Conservation (phyloP, 176 grass and related monocot species). For the Paspalum vaginatum region DNA sequence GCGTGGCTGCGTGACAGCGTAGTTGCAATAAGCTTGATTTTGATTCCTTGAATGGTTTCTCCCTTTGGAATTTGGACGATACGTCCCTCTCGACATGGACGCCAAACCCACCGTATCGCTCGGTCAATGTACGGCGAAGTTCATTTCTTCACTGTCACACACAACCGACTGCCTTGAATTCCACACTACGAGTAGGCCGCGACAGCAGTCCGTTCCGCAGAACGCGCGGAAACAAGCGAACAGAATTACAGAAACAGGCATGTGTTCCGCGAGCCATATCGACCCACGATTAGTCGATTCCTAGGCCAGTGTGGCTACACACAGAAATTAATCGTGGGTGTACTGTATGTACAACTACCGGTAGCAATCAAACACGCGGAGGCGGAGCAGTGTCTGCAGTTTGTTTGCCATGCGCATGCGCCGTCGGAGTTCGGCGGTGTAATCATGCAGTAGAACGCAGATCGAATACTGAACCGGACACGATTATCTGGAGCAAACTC, state of each 20-base stretch:
- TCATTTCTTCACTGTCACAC: not conserved
- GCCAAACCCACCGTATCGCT: not conserved
- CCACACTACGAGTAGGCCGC: no score
- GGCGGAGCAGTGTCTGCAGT: no score
- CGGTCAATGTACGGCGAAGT: not conserved
- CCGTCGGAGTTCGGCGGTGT: no score
- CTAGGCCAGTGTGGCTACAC: no score
- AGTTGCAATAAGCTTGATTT: slow-evolving; percentile 6
- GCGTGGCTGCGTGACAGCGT: not conserved
- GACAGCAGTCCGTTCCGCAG: not conserved
- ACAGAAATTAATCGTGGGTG: no score
- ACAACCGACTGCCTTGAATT: not conserved
- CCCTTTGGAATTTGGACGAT: not conserved
- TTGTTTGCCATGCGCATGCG: no score
- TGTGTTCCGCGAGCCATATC: no score
- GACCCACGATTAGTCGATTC: no score
- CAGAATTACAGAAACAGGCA: no score
- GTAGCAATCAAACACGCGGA: no score
- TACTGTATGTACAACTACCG: no score
- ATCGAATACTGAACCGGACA: not conserved
- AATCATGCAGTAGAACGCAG: no score
- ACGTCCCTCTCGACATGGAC: slow-evolving; percentile 25
- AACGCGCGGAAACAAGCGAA: not conserved
- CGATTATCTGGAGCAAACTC: slow-evolving; percentile 3
- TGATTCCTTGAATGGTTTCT: slow-evolving; percentile 34